Evolutionary conservation across 257 asterid genomes (phyloP).

Genomic region (Apocynum venetum): DNA sequence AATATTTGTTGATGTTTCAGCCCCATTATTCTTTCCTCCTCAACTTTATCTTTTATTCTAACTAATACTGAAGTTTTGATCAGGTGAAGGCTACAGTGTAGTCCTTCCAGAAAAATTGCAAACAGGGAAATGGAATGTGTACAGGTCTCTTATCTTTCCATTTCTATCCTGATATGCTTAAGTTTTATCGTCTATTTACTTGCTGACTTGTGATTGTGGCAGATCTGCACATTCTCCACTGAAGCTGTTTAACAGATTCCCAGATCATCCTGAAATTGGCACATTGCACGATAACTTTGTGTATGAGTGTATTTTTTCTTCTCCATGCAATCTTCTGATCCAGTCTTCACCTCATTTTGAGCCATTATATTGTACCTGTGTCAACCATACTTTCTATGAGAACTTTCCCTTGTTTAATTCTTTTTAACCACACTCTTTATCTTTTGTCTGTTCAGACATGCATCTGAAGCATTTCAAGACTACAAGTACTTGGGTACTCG

Average conservation of each 20-base stretch:
- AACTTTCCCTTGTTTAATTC: not conserved
- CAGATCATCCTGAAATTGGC: constrained; percentile 74
- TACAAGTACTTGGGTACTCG: constrained; percentile 94
- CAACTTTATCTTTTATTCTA: not conserved
- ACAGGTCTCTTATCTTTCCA: constrained; percentile 53
- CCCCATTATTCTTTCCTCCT: not conserved
- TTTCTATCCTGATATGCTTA: constrained; percentile 4
- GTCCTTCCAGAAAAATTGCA: constrained; percentile 93
- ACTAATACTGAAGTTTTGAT: constrained; percentile 23
- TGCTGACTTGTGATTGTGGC: constrained; percentile 24
- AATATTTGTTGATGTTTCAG: not conserved
- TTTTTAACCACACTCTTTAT: not conserved
- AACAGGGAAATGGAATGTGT: constrained; percentile 93
- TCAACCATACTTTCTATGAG: not conserved
- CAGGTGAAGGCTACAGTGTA: constrained; percentile 77
- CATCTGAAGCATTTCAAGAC: constrained; percentile 70
- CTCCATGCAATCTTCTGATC: constrained; percentile 10
- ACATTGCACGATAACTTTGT: constrained; percentile 86
- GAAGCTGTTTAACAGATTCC: constrained; percentile 68
- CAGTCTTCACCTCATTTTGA: not conserved
- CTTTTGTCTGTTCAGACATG: constrained; percentile 49
- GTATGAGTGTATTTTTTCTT: constrained; percentile 47
- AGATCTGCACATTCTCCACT: constrained; percentile 78
- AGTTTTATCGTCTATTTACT: not conserved
- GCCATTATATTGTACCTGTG: not conserved